Evolutionary conservation across 2,329 filamentous ascomycete genomes (phyloP), one percentile per base, ranked within the genome.

Genomic region (Paramyrothecium sp.): DNA sequence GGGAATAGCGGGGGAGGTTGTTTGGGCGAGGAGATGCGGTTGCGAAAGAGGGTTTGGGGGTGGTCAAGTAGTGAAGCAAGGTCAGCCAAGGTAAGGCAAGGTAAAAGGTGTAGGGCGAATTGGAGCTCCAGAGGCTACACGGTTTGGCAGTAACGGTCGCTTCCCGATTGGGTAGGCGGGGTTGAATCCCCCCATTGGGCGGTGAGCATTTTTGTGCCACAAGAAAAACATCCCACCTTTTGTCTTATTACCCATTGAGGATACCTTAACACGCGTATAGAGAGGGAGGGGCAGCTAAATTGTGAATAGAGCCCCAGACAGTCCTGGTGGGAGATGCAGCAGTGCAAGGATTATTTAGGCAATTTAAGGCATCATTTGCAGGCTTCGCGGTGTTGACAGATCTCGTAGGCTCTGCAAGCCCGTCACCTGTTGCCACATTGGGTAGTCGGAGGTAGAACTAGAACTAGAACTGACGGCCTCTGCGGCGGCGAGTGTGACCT

Each of bases 1-100:
- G 38, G 30, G 49, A 26, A 44, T 22, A 34, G 30, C 52, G 38
- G 48, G 51, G 46, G 55, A 46, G 55, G 53, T 54, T 47, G 30
- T 19, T 17, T 51, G 53, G 50, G 53, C 10, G 44, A 21, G n/a
- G n/a, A 21, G 44, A 10, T n/a, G 44, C 10, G 10, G 8, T 48
- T 10, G 44, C 12, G 20, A 16, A 13, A 8, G 19, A 13, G 16
- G 47, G 19, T 21, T 38, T 52, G 20, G 46, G 13, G 38, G n/a
- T 17, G 38, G 38, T 7, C 13, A 12, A 44, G 38, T 30, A 44
- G n/a, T n/a, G n/a, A n/a, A n/a, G n/a, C n/a, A n/a, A n/a, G n/a
- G n/a, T n/a, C n/a, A n/a, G n/a, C n/a, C n/a, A n/a, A n/a, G 47
- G 47, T 49, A 23, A 20, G 47, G 47, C 19, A 16, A 19, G 38